Conservation (phyloP, 164 flowering plant species). For the Vitis rupestris region DNA sequence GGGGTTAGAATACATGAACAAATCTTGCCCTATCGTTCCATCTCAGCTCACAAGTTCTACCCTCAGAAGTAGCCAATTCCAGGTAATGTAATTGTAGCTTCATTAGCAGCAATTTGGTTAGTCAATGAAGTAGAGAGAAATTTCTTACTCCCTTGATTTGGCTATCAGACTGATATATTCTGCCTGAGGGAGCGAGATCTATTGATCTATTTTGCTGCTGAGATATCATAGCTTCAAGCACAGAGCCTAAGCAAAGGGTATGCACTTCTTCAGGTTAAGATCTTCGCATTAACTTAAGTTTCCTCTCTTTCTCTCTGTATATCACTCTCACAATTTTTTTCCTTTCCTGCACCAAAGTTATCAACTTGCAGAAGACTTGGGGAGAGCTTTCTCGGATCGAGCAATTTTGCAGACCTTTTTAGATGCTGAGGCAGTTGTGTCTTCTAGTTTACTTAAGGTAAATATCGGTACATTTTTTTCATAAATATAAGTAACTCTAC, state of each 20-base stretch:
- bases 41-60: conserved; percentile 57
- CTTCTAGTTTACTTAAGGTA: no score
- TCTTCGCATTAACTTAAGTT: conserved; percentile 2
- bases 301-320: background rate
- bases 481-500: no score
- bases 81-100: no score
- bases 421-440: no score
- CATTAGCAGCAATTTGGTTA: background rate
- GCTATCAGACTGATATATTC: conserved; percentile 48
- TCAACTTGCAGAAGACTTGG: no score
- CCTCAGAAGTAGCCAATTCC: conserved; percentile 69
- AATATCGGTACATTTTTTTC: no score
- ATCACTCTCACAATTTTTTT: conserved; percentile 7
- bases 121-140: background rate
- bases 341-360: background rate
- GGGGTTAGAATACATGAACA: conserved; percentile 91
- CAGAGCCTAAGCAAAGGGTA: conserved; percentile 69
- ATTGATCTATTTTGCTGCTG: conserved; percentile 53
- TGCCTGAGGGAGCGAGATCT: conserved; percentile 76
- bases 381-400: no score
- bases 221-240: conserved; percentile 11
- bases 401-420: no score
- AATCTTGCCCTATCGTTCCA: conserved; percentile 66
- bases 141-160: conserved; percentile 4
- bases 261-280: conserved; percentile 61